Percentiles rank a stretch among this genome's conserved stretches.
phyloP scores from a whole-genome alignment of 2,329 filamentous ascomycete genomes.

The Diplodia sapinea region DNA sequence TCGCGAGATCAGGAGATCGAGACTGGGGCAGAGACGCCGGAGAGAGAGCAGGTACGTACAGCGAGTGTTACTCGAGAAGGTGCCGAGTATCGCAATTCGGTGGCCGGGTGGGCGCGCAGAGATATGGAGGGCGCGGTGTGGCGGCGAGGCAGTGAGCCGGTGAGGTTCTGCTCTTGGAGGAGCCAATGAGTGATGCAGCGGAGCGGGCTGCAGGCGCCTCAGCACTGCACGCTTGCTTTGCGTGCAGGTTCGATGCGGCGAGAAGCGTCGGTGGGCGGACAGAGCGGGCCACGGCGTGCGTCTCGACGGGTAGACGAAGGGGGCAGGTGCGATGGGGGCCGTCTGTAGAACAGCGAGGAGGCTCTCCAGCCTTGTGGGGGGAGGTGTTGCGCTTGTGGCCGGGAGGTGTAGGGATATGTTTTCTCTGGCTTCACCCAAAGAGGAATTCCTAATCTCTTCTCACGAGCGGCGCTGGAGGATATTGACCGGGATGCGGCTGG shows the following conservation, averaged over 20 bases:
- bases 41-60: constrained; percentile 27
- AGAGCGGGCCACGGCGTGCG: constrained; percentile 19
- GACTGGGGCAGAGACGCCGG: constrained; percentile 10
- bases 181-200: constrained; percentile 30
- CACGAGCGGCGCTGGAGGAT: constrained; percentile 26
- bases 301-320: constrained; percentile 2
- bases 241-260: constrained; percentile 26
- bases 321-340: constrained; percentile 21
- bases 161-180: constrained; percentile 26
- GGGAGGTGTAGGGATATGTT: constrained; percentile 29
- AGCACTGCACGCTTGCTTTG: constrained; percentile 22
- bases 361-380: constrained; percentile 23
- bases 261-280: constrained; percentile 28
- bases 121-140: constrained; percentile 20
- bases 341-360: constrained; percentile 21
- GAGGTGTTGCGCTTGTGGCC: constrained; percentile 26
- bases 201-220: constrained; percentile 29
- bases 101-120: constrained; percentile 14
- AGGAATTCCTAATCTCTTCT: constrained; percentile 29
- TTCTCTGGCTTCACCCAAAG: constrained; percentile 29
- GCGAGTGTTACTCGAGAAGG: constrained; percentile 28
- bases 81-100: constrained; percentile 19
- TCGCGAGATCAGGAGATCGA: constrained; percentile 28
- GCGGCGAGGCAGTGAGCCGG: constrained; percentile 25
- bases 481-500: constrained; percentile 18